Conservation (phyloP, 2,329 filamentous ascomycete genomes). For the Volutella citrinella region DNA sequence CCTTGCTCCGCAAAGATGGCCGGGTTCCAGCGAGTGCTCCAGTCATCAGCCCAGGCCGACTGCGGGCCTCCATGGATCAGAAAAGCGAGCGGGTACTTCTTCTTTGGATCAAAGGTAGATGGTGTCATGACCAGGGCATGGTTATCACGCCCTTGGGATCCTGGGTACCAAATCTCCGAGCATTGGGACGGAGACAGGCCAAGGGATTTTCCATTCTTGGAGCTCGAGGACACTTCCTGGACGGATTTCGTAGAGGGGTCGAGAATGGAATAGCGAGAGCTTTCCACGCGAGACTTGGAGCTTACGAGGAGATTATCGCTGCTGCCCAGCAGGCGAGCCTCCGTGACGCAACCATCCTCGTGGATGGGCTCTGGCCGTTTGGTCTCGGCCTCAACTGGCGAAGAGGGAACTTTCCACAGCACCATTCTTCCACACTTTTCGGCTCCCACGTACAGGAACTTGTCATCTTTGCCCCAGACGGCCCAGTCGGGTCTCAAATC, state of each 20-base stretch:
- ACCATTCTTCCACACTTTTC: slow-evolving; percentile 64
- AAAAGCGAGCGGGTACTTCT: slow-evolving; percentile 77
- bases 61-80: slow-evolving; percentile 84
- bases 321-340: slow-evolving; percentile 51
- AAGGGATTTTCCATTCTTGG: slow-evolving; percentile 63
- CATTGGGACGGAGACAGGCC: slow-evolving; percentile 63
- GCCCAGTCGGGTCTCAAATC: slow-evolving; percentile 56
- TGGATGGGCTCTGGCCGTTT: slow-evolving; percentile 48
- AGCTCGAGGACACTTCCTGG: slow-evolving; percentile 58
- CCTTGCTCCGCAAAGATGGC: slow-evolving; percentile 85
- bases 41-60: slow-evolving; percentile 70
- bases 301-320: slow-evolving; percentile 57
- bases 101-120: slow-evolving; percentile 62
- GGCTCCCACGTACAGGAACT: slow-evolving; percentile 68
- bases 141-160: slow-evolving; percentile 61
- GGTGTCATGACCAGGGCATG: slow-evolving; percentile 67
- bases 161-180: slow-evolving; percentile 67
- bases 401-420: slow-evolving; percentile 60
- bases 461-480: slow-evolving; percentile 56
- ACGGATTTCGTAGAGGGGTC: slow-evolving; percentile 39
- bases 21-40: slow-evolving; percentile 83
- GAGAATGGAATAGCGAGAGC: slow-evolving; percentile 64
- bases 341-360: slow-evolving; percentile 50
- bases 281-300: slow-evolving; percentile 68
- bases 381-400: slow-evolving; percentile 43